phyloP scores from a whole-genome alignment of 805 yeast genomes.

The Pichia paraexigua region DNA sequence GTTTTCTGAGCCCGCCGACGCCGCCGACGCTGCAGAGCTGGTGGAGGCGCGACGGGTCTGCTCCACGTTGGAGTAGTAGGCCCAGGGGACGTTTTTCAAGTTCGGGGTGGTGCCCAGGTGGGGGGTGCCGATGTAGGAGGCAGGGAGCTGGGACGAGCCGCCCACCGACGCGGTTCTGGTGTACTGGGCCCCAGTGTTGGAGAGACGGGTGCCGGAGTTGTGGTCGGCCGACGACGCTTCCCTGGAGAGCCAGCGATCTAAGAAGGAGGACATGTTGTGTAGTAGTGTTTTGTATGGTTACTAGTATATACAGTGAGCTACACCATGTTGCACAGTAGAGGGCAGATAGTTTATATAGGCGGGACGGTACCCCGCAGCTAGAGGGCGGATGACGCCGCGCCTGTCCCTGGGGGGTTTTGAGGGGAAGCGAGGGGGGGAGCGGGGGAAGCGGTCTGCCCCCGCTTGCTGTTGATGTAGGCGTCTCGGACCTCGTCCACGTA shows the following conservation, averaged over 20 bases:
- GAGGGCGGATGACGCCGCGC: no score
- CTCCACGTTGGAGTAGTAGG: constrained; percentile 16
- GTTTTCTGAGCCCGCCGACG: neutral
- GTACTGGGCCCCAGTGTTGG: constrained; percentile 22
- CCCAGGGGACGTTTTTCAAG: constrained; percentile 24
- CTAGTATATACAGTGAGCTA: no score
- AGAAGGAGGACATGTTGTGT: constrained; percentile 24
- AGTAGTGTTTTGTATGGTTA: no score
- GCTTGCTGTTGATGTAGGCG: constrained; percentile 50
- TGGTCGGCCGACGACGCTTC: neutral
- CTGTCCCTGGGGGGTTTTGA: no score
- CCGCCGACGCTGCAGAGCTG: neutral
- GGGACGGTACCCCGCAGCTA: no score
- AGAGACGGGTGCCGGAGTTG: constrained; percentile 4
- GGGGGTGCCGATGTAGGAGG: neutral
- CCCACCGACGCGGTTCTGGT: neutral
- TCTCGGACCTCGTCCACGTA: constrained; percentile 67
- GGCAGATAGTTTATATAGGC: no score
- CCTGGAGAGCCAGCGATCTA: constrained; percentile 30
- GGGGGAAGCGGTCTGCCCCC: no score
- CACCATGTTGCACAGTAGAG: no score
- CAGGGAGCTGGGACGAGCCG: neutral
- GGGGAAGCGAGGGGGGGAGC: no score
- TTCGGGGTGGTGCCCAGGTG: constrained; percentile 20
- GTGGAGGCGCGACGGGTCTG: neutral